Evolutionary conservation across 345 rosid species (phyloP), one percentile per base, ranked within the genome.

Genomic region (Gossypium australe): DNA sequence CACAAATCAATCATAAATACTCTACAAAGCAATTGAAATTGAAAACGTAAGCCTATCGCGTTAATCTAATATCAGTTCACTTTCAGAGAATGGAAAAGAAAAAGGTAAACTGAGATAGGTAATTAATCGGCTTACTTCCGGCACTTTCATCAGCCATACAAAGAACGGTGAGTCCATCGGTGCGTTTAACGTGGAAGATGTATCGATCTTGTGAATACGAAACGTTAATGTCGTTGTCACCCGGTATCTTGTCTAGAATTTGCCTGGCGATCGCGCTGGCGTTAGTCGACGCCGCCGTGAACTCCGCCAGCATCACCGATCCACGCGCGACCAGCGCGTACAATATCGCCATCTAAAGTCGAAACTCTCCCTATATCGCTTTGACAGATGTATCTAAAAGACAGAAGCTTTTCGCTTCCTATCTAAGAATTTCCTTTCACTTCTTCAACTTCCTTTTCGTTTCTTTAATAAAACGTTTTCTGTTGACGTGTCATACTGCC

Each of bases 141-240:
- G 97, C 88, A 65, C 90, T 87, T 53, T 94, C 97, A 34, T 94
- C 97, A 45, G 98, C 98, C 97, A 94, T 91, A 80, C 98, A 94
- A 75, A 94, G 97, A 77, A 87, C 94, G 80, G 98, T 85, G 80
- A 94, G 98, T 76, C 98, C 98, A 77, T 94, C 98, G 81, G 97
- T 92, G 75, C 97, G 95, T 65, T 89, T 91, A 73, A 94, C 90
- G 65, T 94, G 98, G 81, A 94, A 94, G 74, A 92, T 88, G 69
- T 84, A 92, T 1, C 97, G 98, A 80, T 92, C 98, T 82, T 94
- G 98, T 68, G 98, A 94, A 77, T 89, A 94, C 1, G 98, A 93
- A n/a, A 84, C 90, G 78, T 92, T 85, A 80, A 87, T 89, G 74
- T 91, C 97, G 61, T 88, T 29, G 76, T 82, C 74, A 6, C 96